Evolutionary conservation across 495 filamentous ascomycete genomes (phyloP).

Genomic region (Penicillium nucicola): DNA sequence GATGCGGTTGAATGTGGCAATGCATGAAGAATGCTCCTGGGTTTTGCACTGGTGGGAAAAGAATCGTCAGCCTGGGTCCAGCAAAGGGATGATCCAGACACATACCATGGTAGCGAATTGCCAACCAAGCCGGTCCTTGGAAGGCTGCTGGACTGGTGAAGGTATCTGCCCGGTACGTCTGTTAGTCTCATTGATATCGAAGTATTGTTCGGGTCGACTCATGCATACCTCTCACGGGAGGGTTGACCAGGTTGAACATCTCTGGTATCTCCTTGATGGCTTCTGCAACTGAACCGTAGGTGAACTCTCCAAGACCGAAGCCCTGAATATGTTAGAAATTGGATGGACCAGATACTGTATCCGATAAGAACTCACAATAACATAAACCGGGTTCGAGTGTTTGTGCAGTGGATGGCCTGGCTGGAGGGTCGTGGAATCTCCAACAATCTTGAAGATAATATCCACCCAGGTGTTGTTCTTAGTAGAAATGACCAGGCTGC

Average conservation of each 20-base stretch:
- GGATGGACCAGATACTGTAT: not conserved
- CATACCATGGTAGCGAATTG: slow-evolving; percentile 2
- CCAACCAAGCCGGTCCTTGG: not conserved
- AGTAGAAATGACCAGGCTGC: slow-evolving; percentile 23
- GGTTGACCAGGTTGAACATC: slow-evolving; percentile 41
- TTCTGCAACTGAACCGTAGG: slow-evolving; percentile 39
- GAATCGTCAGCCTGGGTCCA: not conserved
- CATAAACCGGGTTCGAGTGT: slow-evolving; percentile 46
- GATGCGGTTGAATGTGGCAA: slow-evolving; percentile 1
- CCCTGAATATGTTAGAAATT: slow-evolving; percentile 17
- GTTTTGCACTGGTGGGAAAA: not conserved
- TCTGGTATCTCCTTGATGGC: slow-evolving; percentile 34
- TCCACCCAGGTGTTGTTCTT: slow-evolving; percentile 2
- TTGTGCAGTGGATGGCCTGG: slow-evolving; percentile 50
- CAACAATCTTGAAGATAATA: slow-evolving; percentile 22
- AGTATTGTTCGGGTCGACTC: not conserved
- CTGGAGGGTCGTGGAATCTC: slow-evolving; percentile 5
- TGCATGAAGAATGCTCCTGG: slow-evolving; percentile 3
- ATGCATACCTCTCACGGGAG: slow-evolving; percentile 34
- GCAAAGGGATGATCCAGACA: not conserved
- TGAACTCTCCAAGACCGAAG: slow-evolving; percentile 34
- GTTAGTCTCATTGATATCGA: not conserved
- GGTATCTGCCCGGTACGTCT: not conserved
- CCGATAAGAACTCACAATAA: slow-evolving; percentile 19
- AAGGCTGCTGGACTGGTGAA: not conserved